Evolutionary conservation across 176 grass and related monocot genomes (phyloP).

Genomic region (Aegilops tauschii): DNA sequence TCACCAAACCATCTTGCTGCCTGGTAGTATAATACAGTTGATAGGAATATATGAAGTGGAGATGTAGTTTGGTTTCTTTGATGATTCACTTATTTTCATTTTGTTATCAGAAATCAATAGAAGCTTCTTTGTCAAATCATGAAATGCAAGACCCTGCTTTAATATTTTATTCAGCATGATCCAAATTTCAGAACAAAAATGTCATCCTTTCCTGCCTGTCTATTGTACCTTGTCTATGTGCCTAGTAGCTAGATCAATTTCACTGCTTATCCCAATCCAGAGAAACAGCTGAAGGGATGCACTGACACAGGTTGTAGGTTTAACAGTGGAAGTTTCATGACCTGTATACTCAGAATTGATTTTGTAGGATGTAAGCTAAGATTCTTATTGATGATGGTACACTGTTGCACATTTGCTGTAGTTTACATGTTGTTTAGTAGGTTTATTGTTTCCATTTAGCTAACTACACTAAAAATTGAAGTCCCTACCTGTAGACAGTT

Average conservation of each 20-base stretch:
- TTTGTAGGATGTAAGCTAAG: neutral
- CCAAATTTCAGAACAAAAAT: neutral
- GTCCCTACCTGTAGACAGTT: neutral
- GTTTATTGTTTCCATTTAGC: neutral
- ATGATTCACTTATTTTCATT: constrained; percentile 20
- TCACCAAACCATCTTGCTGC: neutral
- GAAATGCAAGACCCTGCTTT: neutral
- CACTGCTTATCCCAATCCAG: neutral
- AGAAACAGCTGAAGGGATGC: neutral
- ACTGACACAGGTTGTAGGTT: neutral
- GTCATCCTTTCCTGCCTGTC: neutral
- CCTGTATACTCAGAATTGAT: neutral
- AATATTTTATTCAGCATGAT: neutral
- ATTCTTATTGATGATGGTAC: constrained; percentile 9
- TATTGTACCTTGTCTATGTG: neutral
- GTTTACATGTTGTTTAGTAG: neutral
- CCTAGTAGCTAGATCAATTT: neutral
- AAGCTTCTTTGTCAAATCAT: neutral
- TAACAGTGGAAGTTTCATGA: constrained; percentile 3
- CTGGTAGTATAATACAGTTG: constrained; percentile 16
- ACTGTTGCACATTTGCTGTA: constrained; percentile 2
- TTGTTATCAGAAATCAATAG: neutral
- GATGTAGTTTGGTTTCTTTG: neutral
- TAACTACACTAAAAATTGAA: neutral
- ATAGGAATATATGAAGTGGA: neutral